Conservation (phyloP, 805 yeast species). For the Diddensiella transvaalensis region DNA sequence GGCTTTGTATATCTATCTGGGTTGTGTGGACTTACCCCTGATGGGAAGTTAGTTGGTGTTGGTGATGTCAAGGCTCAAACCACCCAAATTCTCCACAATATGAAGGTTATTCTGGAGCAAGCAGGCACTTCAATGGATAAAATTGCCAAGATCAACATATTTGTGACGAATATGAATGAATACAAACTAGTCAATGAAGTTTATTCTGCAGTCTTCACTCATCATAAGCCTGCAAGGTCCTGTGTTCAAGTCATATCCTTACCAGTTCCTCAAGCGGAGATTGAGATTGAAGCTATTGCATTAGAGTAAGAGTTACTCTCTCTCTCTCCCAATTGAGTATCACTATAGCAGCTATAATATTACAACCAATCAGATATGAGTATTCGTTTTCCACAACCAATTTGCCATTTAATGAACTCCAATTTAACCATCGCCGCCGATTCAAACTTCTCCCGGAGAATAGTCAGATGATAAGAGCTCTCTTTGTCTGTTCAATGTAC, state of each 20-base stretch:
- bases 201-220: conserved; percentile 42
- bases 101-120: conserved; percentile 61
- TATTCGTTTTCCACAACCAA: no score
- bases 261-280: conserved; percentile 41
- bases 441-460: no score
- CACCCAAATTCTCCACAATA: conserved; percentile 27
- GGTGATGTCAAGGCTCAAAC: conserved; percentile 47
- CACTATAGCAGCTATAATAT: no score
- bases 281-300: conserved; percentile 87
- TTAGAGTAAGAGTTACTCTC: no score
- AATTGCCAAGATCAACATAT: conserved; percentile 77
- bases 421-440: no score
- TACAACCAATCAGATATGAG: no score
- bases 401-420: no score
- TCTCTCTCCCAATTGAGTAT: no score
- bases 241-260: conserved; percentile 87
- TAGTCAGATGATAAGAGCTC: no score
- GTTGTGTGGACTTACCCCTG: conserved; percentile 80
- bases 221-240: conserved; percentile 72
- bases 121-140: conserved; percentile 74
- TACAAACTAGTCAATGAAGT: conserved; percentile 78
- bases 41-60: conserved; percentile 61
- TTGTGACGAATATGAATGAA: conserved; percentile 79
- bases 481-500: no score
- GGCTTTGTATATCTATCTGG: conserved; percentile 86